Evolutionary conservation across 2,329 filamentous ascomycete species (phyloP).

Genomic region (Sporothrix phasma): DNA sequence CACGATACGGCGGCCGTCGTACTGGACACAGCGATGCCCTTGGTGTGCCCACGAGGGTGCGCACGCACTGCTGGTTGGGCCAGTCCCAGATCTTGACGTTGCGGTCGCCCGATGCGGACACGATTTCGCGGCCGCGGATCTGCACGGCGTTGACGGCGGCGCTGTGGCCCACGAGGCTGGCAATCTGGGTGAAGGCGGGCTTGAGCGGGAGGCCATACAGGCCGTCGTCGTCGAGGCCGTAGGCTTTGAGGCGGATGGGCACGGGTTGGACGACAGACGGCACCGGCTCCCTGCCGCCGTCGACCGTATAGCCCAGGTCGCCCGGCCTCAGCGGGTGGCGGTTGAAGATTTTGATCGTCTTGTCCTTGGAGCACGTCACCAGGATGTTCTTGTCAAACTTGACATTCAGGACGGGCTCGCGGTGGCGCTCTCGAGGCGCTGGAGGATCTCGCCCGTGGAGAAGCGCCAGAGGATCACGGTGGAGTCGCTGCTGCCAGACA

Average conservation of each 20-base stretch:
- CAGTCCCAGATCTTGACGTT: conserved; percentile 94
- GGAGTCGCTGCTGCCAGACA: conserved; percentile 89
- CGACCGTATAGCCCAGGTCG: conserved; percentile 41
- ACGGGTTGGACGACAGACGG: conserved; percentile 43
- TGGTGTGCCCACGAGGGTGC: conserved; percentile 81
- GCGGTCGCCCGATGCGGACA: conserved; percentile 90
- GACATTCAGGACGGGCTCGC: conserved; percentile 86
- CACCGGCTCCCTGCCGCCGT: conserved; percentile 4
- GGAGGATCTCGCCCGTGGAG: conserved; percentile 75
- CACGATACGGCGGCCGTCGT: conserved; percentile 85
- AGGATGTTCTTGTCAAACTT: conserved; percentile 85
- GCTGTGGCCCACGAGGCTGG: conserved; percentile 69
- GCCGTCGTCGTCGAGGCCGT: conserved; percentile 40
- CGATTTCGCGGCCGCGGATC: conserved; percentile 73
- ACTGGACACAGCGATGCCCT: conserved; percentile 98
- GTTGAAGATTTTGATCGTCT: conserved; percentile 94
- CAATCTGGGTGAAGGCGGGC: conserved; percentile 65
- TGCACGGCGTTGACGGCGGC: conserved; percentile 96
- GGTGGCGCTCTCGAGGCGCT: conserved; percentile 69
- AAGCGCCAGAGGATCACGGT: conserved; percentile 88
- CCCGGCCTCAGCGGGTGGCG: conserved; percentile 55
- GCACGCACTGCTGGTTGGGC: conserved; percentile 62
- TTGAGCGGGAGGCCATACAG: conserved; percentile 42
- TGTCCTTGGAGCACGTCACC: conserved; percentile 96
- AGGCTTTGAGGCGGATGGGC: conserved; percentile 41